Evolutionary conservation across 78 protist genomes (phyloP).

Genomic region (Parvularia atlantis): DNA sequence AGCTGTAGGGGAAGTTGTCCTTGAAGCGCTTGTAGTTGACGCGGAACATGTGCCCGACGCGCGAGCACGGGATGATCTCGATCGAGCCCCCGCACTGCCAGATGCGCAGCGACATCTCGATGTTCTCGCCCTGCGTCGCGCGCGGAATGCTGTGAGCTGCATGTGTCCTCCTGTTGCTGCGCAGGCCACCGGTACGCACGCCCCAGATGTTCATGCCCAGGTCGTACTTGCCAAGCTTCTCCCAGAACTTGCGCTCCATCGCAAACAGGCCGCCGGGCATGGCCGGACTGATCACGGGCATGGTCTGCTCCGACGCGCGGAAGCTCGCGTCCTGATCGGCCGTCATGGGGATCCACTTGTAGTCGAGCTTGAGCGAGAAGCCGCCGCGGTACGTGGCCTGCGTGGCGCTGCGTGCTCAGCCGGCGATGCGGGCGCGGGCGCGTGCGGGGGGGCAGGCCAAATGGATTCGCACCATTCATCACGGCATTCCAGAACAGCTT

Average conservation of each 20-base stretch:
- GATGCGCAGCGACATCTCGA: background rate
- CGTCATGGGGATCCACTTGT: too few relatives aligned
- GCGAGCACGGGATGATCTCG: background rate
- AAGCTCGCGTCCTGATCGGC: too few relatives aligned
- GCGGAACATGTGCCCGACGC: background rate
- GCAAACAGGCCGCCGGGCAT: slow-evolving; percentile 8
- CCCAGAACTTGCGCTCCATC: background rate
- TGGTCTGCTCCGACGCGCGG: too few relatives aligned
- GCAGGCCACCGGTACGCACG: background rate
- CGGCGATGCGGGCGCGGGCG: too few relatives aligned
- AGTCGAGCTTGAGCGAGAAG: too few relatives aligned
- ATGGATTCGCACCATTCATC: too few relatives aligned
- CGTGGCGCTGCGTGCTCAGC: too few relatives aligned
- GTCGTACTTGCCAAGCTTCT: background rate
- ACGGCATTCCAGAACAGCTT: too few relatives aligned
- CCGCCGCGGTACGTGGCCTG: too few relatives aligned
- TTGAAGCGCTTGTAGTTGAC: background rate
- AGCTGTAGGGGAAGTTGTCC: background rate
- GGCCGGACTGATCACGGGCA: background rate
- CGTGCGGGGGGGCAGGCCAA: too few relatives aligned
- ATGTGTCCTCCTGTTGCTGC: background rate
- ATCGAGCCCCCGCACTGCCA: background rate
- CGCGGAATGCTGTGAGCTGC: too few relatives aligned
- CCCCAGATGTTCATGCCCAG: background rate
- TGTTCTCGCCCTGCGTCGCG: background rate